Percentiles rank a stretch among this genome's conserved stretches.
Conservation (phyloP, 805 yeast species). For the Pichia californica region DNA sequence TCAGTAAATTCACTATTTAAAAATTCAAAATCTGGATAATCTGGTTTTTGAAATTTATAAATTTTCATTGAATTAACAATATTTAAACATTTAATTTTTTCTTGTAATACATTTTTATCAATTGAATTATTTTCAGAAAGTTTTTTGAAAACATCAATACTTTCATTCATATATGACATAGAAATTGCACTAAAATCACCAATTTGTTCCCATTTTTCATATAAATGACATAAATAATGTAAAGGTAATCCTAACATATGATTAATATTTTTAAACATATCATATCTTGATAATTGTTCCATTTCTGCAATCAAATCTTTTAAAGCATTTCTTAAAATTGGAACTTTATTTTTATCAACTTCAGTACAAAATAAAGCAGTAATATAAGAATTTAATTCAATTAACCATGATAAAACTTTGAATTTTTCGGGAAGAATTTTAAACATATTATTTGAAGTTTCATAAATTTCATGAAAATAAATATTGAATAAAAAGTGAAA, state of each 20-base stretch:
- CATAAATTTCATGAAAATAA: not conserved
- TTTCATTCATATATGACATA: not conserved
- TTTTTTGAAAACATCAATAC: not conserved
- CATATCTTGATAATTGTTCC: not conserved
- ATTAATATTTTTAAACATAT: not conserved
- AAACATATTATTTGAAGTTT: not conserved
- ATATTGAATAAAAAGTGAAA: not conserved
- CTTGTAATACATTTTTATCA: not conserved
- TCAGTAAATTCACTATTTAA: too few relatives aligned
- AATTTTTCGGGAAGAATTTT: not conserved
- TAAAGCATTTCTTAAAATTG: not conserved
- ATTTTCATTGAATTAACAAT: slow-evolving; percentile 4
- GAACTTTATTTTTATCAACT: not conserved
- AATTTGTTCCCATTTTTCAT: slow-evolving; percentile 6
- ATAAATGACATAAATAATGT: not conserved
- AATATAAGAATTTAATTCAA: slow-evolving; percentile 5
- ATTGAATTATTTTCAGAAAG: not conserved
- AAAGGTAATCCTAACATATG: not conserved
- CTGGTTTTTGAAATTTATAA: not conserved
- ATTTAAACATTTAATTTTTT: not conserved
- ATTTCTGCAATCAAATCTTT: not conserved
- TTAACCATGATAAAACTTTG: not conserved
- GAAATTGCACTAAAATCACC: slow-evolving; percentile 4
- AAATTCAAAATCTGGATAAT: not conserved
- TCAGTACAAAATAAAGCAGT: slow-evolving; percentile 1